phyloP scores from a whole-genome alignment of 768 basidiomycete species.

The Suillus luteus region DNA sequence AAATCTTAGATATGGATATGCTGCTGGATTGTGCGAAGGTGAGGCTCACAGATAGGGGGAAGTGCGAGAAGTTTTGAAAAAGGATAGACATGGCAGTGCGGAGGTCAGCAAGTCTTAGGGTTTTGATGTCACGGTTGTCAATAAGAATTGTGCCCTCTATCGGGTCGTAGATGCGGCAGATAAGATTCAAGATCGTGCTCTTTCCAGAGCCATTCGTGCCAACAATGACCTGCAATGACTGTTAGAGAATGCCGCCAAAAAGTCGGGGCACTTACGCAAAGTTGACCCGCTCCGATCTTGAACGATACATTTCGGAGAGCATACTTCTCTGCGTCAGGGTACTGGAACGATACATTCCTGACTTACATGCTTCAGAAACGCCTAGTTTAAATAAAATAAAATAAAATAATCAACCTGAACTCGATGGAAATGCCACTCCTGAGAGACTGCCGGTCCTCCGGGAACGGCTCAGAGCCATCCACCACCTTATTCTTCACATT shows the following conservation, averaged over 20 bases:
- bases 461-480: conserved; percentile 53
- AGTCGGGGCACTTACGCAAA: conserved; percentile 57
- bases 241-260: neutral
- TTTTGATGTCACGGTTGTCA: conserved; percentile 61
- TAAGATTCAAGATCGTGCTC: conserved; percentile 76
- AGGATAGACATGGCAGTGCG: conserved; percentile 66
- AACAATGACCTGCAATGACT: conserved; percentile 58
- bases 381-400: conserved; percentile 11
- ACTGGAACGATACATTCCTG: conserved; percentile 72
- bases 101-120: conserved; percentile 60
- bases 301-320: conserved; percentile 69
- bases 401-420: conserved; percentile 42
- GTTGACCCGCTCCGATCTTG: conserved; percentile 65
- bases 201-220: conserved; percentile 81
- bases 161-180: conserved; percentile 69
- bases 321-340: conserved; percentile 51
- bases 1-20: neutral
- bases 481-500: conserved; percentile 59
- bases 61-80: conserved; percentile 80
- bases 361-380: neutral
- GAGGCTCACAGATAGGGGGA: conserved; percentile 67
- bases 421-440: conserved; percentile 55
- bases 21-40: neutral
- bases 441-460: conserved; percentile 47
- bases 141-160: conserved; percentile 67